Conservation (phyloP, 2,329 filamentous ascomycete genomes). For the Aspergillus uvarum region DNA sequence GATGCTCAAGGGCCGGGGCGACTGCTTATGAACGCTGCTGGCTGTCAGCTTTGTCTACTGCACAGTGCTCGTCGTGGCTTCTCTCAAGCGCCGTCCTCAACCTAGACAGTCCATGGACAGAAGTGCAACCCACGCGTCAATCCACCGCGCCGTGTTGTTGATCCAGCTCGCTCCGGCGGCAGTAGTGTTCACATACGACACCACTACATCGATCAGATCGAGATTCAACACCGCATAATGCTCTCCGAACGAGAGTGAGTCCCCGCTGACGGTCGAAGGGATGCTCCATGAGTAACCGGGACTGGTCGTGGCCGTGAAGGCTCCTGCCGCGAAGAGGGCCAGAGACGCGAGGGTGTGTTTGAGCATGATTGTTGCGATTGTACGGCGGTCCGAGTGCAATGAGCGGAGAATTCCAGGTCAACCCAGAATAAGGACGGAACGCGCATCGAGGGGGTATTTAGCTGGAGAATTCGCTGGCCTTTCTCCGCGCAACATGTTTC, state of each 20-base stretch:
- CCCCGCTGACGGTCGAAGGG: neutral
- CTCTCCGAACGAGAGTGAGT: neutral
- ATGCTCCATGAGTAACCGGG: neutral
- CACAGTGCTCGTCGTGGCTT: too few species aligned
- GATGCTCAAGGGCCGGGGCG: constrained; percentile 5
- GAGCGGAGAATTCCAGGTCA: neutral
- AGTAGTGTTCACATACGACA: neutral
- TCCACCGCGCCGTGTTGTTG: neutral
- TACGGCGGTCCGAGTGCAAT: neutral
- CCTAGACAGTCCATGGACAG: too few species aligned
- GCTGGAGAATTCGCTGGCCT: neutral
- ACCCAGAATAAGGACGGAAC: neutral
- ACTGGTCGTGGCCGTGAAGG: neutral
- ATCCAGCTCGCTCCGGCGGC: neutral
- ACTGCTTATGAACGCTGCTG: neutral
- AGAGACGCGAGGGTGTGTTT: neutral
- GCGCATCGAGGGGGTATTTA: neutral
- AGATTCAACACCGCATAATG: constrained; percentile 4
- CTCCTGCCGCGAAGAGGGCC: neutral
- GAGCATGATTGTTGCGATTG: neutral
- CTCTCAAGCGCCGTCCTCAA: too few species aligned
- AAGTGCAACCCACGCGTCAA: neutral
- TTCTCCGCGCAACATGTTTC: neutral
- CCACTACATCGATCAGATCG: neutral
- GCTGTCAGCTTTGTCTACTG: neutral